Base-by-base conservation (phyloP, 441 rosid species). In the Populus hybrid region DNA sequence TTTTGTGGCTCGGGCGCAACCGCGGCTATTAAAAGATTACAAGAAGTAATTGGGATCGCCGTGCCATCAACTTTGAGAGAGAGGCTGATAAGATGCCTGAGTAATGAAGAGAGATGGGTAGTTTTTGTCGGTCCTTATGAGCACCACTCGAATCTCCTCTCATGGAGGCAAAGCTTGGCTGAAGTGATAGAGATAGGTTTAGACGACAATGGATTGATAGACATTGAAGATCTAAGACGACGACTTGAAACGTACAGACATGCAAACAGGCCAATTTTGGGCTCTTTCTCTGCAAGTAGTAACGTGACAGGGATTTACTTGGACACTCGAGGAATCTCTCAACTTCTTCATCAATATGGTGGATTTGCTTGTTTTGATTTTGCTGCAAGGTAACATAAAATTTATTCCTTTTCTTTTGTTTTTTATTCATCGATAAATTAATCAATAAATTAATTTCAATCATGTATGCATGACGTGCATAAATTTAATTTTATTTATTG, bases 141-240 rank as follows among this genome's bases (percentile, higher is more conserved):
- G 84, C 95, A 91, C 81, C 95, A 91, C 74, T 91, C 93, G 0
- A 91, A 91, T 76, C 73, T 91, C 30, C 89, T 91, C 40, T 87
- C 93, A 0, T 90, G 95, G 93, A 63, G 95, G 64, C 89, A 89
- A 68, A 87, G 93, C 80, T 75, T 89, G 1, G 91, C 90, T 1
- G 83, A 90, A 72, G 90, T 90, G 12, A 73, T 90, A 2, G 89
- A 90, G 84, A 84, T 90, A 34, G 88, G 88, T 6, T 42, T 89
- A 8, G 85, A 88, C 16, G 81, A 70, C 4, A 54, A 82, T 69
- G 95, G 90, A 0, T 66, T 72, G 21, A 35, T 88, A 0, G 86
- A 91, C 67, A 80, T 84, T 18, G 83, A 82, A 73, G 81, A 35
- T 23, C 72, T 91, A 11, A 74, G 80, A 20, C 70, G 12, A 5